Evolutionary conservation across 164 flowering plant genomes (phyloP), one percentile per base, ranked within the genome.

Genomic region (Sedum album): DNA sequence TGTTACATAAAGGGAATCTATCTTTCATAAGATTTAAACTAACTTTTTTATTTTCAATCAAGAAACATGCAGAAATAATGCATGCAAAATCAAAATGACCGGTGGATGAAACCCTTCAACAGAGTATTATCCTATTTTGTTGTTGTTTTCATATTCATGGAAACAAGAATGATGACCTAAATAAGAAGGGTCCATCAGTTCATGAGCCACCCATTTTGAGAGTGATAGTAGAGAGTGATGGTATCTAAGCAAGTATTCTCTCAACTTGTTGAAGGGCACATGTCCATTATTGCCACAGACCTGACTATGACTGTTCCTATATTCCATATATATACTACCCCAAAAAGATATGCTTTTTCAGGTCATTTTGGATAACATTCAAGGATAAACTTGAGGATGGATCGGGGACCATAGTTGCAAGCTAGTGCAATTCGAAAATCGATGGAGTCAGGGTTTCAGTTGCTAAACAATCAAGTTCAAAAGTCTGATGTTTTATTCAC

Each of bases 121-220:
- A 53, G 7, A 21, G 25, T 23, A 6, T 49, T n/a, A 42, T 49
- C 55, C 4, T 3, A 6, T 20, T 49, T 49, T n/a, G 15, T 21
- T 53, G 13, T 53, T 53, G 60, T 44, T 44, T 5, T 44, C 15
- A 18, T 44, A 44, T 44, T 44, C 48, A 44, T 44, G 48, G 48
- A 15, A 14, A 17, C n/a, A n/a, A n/a, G n/a, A 44, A 17, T 44
- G 8, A 23, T 21, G 26, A 53, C 8, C 25, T 8, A 21, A 23
- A 53, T 23, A 6, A 30, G 62, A 28, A 57, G 62, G 62, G 62
- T 57, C 62, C 48, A 44, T 17, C 62, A 57, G 6, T 23, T 55
- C 26, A 11, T 33, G 62, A 53, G 60, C 31, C 62, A 57, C 62
- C 33, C 33, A 57, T 57, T 28, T 57, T 57, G 20, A 57, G 61